A percentile compares a stretch with the other conserved stretches of the same genome.
phyloP scores from a whole-genome alignment of 805 yeast species.

The Yarrowia deformans region DNA sequence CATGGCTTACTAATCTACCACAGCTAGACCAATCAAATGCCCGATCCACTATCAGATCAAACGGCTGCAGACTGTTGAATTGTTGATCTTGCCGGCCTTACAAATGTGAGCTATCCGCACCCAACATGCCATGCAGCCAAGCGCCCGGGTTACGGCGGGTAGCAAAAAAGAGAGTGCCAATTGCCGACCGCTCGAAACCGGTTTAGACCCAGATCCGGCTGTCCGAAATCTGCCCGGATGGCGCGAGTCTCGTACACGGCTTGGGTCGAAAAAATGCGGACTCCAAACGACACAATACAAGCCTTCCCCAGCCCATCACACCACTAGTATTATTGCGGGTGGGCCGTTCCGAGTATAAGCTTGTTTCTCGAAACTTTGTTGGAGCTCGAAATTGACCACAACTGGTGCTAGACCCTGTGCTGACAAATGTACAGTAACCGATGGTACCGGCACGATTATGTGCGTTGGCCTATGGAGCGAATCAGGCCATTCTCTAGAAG shows the following conservation, averaged over 20 bases:
- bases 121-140: conserved; percentile 34
- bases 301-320: background rate
- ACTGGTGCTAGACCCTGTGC: conserved; percentile 13
- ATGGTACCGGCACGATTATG: too few relatives aligned
- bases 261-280: too few relatives aligned
- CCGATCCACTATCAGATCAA: background rate
- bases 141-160: conserved; percentile 2
- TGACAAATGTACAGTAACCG: conserved; percentile 1
- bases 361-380: conserved; percentile 13
- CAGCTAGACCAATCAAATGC: too few relatives aligned
- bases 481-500: too few relatives aligned
- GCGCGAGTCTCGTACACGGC: too few relatives aligned
- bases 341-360: background rate
- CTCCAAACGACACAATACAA: too few relatives aligned
- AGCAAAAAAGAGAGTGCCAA: too few relatives aligned
- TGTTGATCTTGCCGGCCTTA: conserved; percentile 11
- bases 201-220: too few relatives aligned
- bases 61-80: conserved; percentile 16
- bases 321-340: background rate
- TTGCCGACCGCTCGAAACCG: too few relatives aligned
- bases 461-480: too few relatives aligned
- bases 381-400: background rate
- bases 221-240: too few relatives aligned
- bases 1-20: too few relatives aligned
- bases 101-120: background rate